A percentile compares a stretch with the other conserved stretches of the same genome.
These are phyloP conservation scores for Aspergillus ruber DNA, from an alignment of 2,329 filamentous ascomycete species.

Conservation along the genomic window DNA sequence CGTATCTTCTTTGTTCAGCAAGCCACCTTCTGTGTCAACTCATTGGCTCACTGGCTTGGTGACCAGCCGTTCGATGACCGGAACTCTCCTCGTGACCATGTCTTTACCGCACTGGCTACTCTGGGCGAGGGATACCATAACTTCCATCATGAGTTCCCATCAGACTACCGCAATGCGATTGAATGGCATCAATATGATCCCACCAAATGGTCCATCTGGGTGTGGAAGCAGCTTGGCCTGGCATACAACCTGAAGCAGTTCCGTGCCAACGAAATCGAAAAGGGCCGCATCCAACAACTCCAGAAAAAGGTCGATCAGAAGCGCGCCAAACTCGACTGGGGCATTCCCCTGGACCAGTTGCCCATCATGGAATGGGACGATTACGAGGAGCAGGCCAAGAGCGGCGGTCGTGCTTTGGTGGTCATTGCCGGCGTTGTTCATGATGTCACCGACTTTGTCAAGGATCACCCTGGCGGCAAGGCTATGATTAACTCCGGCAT, in stretches of 20 bases:
- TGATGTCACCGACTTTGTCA: background rate
- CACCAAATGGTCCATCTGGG: conserved; percentile 76
- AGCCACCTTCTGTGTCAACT: background rate
- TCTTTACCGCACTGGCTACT: background rate
- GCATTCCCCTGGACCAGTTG: background rate
- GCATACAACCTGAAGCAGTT: background rate
- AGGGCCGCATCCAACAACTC: background rate
- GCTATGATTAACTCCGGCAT: background rate
- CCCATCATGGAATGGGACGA: conserved; percentile 1
- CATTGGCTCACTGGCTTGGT: conserved; percentile 66
- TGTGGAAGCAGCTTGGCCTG: conserved; percentile 12
- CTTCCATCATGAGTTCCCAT: conserved; percentile 26
- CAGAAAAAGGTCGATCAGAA: conserved; percentile 78
- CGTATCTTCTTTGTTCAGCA: background rate
- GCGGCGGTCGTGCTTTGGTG: background rate
- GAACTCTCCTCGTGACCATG: background rate
- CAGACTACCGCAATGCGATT: conserved; percentile 80
- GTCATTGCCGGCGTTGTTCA: background rate
- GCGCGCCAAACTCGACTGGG: conserved; percentile 56
- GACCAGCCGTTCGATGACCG: conserved; percentile 35
- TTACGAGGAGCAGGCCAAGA: background rate
- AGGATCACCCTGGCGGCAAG: background rate
- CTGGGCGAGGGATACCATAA: conserved; percentile 1
- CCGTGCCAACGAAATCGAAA: background rate
- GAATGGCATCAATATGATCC: conserved; percentile 82